A percentile compares a stretch with the other conserved stretches of the same genome.
phyloP scores from a whole-genome alignment of 164 flowering plant genomes.

The Nymphaea colorata region DNA sequence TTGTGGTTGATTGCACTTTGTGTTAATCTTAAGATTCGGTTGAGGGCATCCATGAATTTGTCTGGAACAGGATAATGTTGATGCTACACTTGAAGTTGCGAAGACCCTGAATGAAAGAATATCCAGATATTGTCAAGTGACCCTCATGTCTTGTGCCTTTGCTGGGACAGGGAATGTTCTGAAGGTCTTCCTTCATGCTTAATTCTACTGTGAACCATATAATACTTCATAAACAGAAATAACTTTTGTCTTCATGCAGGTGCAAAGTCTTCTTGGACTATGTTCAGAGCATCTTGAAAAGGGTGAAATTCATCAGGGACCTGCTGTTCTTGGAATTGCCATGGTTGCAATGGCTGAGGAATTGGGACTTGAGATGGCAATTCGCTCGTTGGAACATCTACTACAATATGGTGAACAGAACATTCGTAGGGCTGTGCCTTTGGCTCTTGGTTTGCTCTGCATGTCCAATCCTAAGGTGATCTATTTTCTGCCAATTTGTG shows the following conservation, averaged over 20 bases:
- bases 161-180: slow-evolving; percentile 99
- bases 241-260: slow-evolving; percentile 30
- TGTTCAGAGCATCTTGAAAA: slow-evolving; percentile 93
- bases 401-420: slow-evolving; percentile 90
- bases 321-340: slow-evolving; percentile 98
- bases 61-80: slow-evolving; percentile 68
- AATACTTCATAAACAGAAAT: not conserved
- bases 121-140: slow-evolving; percentile 86
- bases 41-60: not conserved
- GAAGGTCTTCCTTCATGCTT: slow-evolving; percentile 37
- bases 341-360: slow-evolving; percentile 99
- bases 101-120: slow-evolving; percentile 89
- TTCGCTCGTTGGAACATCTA: slow-evolving; percentile 94
- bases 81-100: slow-evolving; percentile 93
- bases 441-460: slow-evolving; percentile 94
- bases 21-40: too few species aligned
- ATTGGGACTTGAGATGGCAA: slow-evolving; percentile 91
- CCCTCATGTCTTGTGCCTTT: slow-evolving; percentile 89
- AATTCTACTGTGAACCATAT: slow-evolving; percentile 1
- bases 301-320: slow-evolving; percentile 90
- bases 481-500: not conserved
- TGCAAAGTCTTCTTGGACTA: slow-evolving; percentile 85
- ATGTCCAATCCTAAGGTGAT: slow-evolving; percentile 93
- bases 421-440: slow-evolving; percentile 84
- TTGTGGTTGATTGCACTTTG: not conserved